Percentiles rank a stretch among this genome's conserved stretches.
These are phyloP conservation scores for Saccharomycopsis amapae DNA, from an alignment of 805 yeast species.

Conservation along the genomic window DNA sequence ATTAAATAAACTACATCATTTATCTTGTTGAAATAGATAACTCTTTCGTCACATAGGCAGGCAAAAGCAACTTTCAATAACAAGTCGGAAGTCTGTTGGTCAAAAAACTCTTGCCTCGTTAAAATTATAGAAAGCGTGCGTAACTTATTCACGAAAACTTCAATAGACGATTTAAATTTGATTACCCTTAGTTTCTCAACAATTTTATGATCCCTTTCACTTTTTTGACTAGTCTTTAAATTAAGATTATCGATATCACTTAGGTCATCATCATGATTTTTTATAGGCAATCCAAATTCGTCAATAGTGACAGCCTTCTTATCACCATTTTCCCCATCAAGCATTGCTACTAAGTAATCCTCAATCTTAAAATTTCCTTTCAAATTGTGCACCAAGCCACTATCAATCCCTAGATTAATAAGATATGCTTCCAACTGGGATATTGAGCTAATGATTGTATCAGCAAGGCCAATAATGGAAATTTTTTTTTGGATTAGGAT, in stretches of 20 bases:
- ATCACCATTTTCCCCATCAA: neutral
- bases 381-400: too few species aligned
- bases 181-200: too few species aligned
- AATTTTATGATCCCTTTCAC: neutral
- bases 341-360: neutral
- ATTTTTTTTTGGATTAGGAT: neutral
- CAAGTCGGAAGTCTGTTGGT: neutral
- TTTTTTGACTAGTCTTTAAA: neutral
- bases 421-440: too few species aligned
- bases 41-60: neutral
- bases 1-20: neutral
- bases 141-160: neutral
- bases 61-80: too few species aligned
- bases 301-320: neutral
- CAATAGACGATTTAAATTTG: neutral
- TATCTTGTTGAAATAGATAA: neutral
- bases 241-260: neutral
- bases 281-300: too few species aligned
- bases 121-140: neutral
- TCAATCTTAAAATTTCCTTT: too few species aligned
- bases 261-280: too few species aligned
- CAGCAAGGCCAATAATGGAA: too few species aligned
- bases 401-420: too few species aligned
- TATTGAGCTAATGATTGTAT: too few species aligned
- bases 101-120: neutral